phyloP scores from a whole-genome alignment of 331 rosid species.

The Phaseolus coccineus region DNA sequence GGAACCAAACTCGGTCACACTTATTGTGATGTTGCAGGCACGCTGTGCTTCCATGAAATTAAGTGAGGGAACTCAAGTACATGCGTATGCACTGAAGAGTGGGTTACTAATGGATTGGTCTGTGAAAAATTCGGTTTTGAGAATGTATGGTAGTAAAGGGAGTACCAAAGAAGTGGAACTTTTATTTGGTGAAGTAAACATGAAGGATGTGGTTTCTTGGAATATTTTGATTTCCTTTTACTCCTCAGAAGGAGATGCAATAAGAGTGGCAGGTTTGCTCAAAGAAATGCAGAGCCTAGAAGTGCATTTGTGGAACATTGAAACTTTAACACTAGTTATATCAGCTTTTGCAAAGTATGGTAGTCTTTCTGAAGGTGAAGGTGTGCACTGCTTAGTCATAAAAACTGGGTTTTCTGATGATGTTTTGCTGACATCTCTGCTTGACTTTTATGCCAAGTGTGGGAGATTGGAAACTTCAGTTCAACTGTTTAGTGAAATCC shows the following conservation, averaged over 20 bases:
- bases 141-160: conserved; percentile 55
- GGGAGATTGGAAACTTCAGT: conserved; percentile 53
- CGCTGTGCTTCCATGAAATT: conserved; percentile 46
- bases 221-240: conserved; percentile 55
- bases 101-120: conserved; percentile 51
- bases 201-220: conserved; percentile 59
- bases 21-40: conserved; percentile 58
- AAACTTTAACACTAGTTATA: conserved; percentile 55
- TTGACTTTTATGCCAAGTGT: conserved; percentile 62
- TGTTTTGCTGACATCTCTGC: conserved; percentile 57
- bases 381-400: conserved; percentile 50
- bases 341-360: conserved; percentile 52
- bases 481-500: conserved; percentile 51
- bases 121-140: conserved; percentile 57
- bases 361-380: conserved; percentile 56
- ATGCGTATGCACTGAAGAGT: conserved; percentile 56
- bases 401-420: conserved; percentile 59
- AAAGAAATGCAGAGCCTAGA: conserved; percentile 46
- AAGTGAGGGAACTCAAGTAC: conserved; percentile 51
- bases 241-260: conserved; percentile 44
- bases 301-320: conserved; percentile 38
- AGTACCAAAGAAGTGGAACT: conserved; percentile 46
- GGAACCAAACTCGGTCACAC: conserved; percentile 57
- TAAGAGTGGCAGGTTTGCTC: conserved; percentile 44
- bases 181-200: conserved; percentile 49